Evolutionary conservation across 208 protist species (phyloP), one percentile per base, ranked within the genome.

Genomic region (Acanthamoeba healyi): DNA sequence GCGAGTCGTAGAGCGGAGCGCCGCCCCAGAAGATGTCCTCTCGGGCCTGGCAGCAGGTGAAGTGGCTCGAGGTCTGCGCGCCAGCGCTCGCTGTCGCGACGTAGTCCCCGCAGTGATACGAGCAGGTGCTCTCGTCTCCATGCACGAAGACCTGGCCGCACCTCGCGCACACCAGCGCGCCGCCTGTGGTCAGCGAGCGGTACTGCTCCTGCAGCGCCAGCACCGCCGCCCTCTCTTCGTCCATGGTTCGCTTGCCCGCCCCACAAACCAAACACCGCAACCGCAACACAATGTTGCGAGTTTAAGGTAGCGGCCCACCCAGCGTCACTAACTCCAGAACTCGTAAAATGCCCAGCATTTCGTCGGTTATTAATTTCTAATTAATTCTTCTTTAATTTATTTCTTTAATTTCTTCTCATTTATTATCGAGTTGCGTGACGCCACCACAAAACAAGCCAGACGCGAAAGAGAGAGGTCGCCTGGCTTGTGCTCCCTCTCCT

Each of bases 21-120:
- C 70, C 70, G 9, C 70, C 70, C 70, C 70, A 79, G 40, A 79
- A 79, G 14, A 79, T 79, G 19, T 79, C 70, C 36, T 79, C 70
- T 5, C 24, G 36, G 36, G 70, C 70, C 5, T 17, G 26, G 40
- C 70, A 79, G 70, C 70, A 79, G 36, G 6, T 46, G 40, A 79
- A 79, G 70, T 49, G 40, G 34, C 9, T 3, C 4, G 34, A 67
- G 61, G 61, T 34, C n/a, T 29, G 12, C 22, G 24, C 61, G 26
- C 17, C 29, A 7, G 24, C 19, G 6, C 12, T 19, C 24, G 7
- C n/a, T 0, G n/a, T n/a, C 2, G 5, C 29, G 54, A 36, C 29
- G 29, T 67, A 67, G 61, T 36, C 61, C 5, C 61, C 61, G 4
- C 61, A 36, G 61, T 67, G 61, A 15, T 36, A 67, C 6, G 61